phyloP scores from a whole-genome alignment of 73 alveolate species.

The Tetrahymena elliotti region DNA sequence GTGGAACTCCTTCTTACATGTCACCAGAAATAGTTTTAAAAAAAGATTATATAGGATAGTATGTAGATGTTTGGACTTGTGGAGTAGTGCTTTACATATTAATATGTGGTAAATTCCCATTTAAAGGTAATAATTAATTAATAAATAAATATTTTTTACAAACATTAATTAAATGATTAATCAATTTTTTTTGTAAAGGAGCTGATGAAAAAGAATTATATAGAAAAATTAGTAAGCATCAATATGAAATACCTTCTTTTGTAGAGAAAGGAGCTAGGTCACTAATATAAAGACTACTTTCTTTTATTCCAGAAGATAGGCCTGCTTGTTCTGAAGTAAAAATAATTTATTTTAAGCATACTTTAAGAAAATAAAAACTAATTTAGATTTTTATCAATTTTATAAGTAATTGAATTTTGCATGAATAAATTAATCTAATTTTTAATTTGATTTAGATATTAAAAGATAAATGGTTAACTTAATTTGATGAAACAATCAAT shows the following conservation, averaged over 20 bases:
- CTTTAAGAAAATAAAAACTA: neutral
- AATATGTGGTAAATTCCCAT: neutral
- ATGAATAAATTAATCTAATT: too few relatives aligned
- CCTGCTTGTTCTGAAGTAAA: neutral
- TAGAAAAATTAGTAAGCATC: neutral
- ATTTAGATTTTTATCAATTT: too few relatives aligned
- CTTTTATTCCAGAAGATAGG: neutral
- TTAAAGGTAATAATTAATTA: neutral
- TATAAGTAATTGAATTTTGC: too few relatives aligned
- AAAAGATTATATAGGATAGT: neutral
- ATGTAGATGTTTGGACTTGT: neutral
- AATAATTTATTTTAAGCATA: neutral
- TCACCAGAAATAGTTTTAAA: constrained; percentile 26
- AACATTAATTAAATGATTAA: neutral
- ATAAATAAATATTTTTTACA: neutral
- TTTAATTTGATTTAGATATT: neutral
- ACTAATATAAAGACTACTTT: neutral
- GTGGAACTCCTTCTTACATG: constrained; percentile 43
- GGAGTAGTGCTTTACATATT: neutral
- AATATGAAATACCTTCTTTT: neutral
- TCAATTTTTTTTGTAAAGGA: neutral
- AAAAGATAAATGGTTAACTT: neutral
- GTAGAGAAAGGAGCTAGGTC: neutral
- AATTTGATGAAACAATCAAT: neutral
- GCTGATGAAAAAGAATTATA: neutral